These are phyloP conservation scores for Schwanniomyces yamadae DNA, from an alignment of 805 yeast genomes.

Conservation along the genomic window DNA sequence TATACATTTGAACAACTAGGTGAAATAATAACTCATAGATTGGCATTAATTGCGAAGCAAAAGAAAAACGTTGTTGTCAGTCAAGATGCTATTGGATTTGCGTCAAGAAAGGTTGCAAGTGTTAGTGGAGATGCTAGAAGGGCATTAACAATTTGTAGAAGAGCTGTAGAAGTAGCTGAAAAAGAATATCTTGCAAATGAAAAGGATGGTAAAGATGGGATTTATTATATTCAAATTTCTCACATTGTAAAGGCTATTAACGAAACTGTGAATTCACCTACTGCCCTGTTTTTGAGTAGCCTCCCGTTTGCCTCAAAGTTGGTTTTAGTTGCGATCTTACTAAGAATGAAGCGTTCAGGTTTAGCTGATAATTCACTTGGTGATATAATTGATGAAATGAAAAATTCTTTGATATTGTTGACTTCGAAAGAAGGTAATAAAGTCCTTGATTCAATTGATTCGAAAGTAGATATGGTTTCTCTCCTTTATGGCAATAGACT, in stretches of 20 bases:
- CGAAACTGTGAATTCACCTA: conserved; percentile 76
- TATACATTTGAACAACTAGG: conserved; percentile 79
- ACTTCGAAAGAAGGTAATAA: conserved; percentile 25
- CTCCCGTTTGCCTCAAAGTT: conserved; percentile 71
- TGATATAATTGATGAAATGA: conserved; percentile 76
- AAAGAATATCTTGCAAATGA: conserved; percentile 41
- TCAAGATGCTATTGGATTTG: conserved; percentile 83
- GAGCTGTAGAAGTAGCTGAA: conserved; percentile 90
- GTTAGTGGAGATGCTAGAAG: conserved; percentile 98
- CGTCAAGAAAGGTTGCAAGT: conserved; percentile 90
- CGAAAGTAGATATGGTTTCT: conserved; percentile 13
- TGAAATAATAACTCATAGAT: conserved; percentile 68
- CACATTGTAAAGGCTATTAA: conserved; percentile 79
- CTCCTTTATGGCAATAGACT: conserved; percentile 26
- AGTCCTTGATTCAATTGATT: conserved; percentile 16
- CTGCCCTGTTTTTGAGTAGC: conserved; percentile 53
- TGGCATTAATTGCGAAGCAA: conserved; percentile 44
- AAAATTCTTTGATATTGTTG: conserved; percentile 46
- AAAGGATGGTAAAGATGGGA: conserved; percentile 36
- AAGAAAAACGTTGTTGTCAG: conserved; percentile 45
- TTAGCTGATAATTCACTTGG: conserved; percentile 70
- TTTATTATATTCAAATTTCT: conserved; percentile 59
- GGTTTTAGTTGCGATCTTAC: conserved; percentile 64
- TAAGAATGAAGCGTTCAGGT: conserved; percentile 65
- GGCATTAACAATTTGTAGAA: conserved; percentile 79